These are phyloP conservation scores for Plenodomus lindquistii DNA, from an alignment of 2,329 filamentous ascomycete species.

Conservation along the genomic window DNA sequence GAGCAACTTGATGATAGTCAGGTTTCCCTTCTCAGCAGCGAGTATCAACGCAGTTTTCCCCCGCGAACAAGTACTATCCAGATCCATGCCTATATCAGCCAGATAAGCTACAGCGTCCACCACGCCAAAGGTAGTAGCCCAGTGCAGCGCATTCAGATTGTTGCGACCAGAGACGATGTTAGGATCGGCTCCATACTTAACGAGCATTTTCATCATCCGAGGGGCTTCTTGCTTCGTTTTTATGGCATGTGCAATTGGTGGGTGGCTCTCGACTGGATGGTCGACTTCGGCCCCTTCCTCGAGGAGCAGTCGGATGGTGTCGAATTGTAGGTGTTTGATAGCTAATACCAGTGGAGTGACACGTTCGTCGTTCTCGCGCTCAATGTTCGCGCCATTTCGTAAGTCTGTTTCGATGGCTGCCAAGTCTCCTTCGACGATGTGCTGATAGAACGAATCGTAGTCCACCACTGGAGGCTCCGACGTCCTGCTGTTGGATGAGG, in stretches of 20 bases:
- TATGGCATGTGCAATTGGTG: slow-evolving; percentile 19
- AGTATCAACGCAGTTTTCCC: slow-evolving; percentile 24
- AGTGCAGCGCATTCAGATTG: slow-evolving; percentile 21
- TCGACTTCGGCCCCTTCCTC: slow-evolving; percentile 13
- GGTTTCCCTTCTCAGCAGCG: slow-evolving; percentile 22
- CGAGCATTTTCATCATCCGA: slow-evolving; percentile 19
- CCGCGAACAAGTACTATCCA: slow-evolving; percentile 14
- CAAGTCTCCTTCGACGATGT: neutral
- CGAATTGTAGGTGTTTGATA: slow-evolving; percentile 14
- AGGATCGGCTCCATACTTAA: slow-evolving; percentile 19
- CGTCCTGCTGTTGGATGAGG: neutral
- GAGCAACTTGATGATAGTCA: slow-evolving; percentile 16
- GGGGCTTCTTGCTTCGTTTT: slow-evolving; percentile 2
- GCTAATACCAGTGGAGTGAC: slow-evolving; percentile 16
- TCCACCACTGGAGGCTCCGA: neutral
- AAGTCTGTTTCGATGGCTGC: neutral
- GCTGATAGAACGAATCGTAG: neutral
- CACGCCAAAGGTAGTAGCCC: slow-evolving; percentile 17
- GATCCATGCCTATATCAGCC: slow-evolving; percentile 15
- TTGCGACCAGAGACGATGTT: slow-evolving; percentile 10
- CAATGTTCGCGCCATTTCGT: slow-evolving; percentile 11
- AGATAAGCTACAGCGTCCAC: slow-evolving; percentile 22
- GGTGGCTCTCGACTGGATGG: slow-evolving; percentile 4
- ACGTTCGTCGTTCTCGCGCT: slow-evolving; percentile 9
- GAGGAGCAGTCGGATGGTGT: slow-evolving; percentile 15